A percentile compares a stretch with the other conserved stretches of the same genome.
These are phyloP conservation scores for Hyphochytrium catenoides DNA, from an alignment of 352 stramenopile species.

Conservation along the genomic window DNA sequence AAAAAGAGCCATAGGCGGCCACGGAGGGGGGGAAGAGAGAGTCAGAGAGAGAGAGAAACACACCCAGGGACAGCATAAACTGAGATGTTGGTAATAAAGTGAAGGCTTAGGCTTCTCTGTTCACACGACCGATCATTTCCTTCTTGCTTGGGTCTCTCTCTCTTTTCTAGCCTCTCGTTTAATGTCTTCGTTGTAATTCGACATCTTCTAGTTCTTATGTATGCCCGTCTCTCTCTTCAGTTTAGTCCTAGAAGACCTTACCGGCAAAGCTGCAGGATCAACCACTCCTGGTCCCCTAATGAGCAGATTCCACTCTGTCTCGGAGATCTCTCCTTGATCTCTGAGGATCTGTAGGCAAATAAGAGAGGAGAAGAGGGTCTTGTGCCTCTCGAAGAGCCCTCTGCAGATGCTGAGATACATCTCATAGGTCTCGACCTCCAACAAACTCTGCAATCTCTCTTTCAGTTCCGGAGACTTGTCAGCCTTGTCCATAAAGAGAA, in stretches of 20 bases:
- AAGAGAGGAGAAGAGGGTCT: slow-evolving; percentile 75
- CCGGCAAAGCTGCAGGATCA: slow-evolving; percentile 5
- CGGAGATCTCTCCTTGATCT: slow-evolving; percentile 32
- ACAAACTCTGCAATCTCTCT: slow-evolving; percentile 42
- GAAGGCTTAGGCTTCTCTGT: too few species aligned
- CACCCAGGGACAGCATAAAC: too few species aligned
- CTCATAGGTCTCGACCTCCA: slow-evolving; percentile 61
- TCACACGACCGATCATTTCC: too few species aligned
- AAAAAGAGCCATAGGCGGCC: neutral
- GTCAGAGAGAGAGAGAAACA: too few species aligned
- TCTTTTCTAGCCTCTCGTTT: too few species aligned
- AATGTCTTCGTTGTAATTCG: too few species aligned
- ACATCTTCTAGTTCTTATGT: neutral
- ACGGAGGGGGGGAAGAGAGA: too few species aligned
- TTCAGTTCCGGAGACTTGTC: slow-evolving; percentile 23
- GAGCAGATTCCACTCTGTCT: slow-evolving; percentile 64
- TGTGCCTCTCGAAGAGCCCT: slow-evolving; percentile 77
- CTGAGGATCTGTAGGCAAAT: slow-evolving; percentile 84
- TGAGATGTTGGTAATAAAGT: too few species aligned
- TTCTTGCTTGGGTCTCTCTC: too few species aligned
- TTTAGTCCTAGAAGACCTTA: slow-evolving; percentile 4
- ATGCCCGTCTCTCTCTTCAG: neutral
- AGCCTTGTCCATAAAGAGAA: slow-evolving; percentile 64
- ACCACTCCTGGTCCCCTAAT: slow-evolving; percentile 32
- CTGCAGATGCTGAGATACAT: slow-evolving; percentile 85